Base-by-base conservation (phyloP, 345 rosid genomes). In the Passiflora organensis region DNA sequence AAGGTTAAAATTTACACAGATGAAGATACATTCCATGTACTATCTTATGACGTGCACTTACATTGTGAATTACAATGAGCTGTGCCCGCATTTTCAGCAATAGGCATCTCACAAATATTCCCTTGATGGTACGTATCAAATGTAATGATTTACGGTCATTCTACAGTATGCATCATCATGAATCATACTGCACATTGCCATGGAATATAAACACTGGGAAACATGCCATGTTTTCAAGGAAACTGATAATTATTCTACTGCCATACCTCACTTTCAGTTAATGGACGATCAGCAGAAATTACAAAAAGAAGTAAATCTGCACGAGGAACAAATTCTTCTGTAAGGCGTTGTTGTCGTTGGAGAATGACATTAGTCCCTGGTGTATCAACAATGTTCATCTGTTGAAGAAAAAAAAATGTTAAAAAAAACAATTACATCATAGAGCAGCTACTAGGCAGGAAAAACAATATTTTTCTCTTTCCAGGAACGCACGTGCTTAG, bases 291-390 rank as follows among this genome's bases (percentile, higher is more conserved):
- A 66, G 95, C 95, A 57, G 99, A 93, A 64, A 93, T 80, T 60
- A 93, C 96, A 56, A 89, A 89, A 55, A 93, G 72, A 71, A 93
- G 91, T 76, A 93, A 79, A 80, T 86, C 95, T 18, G 96, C 91
- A 62, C 83, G 91, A 66, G 95, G 96, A 51, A 88, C 85, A 72
- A 88, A 93, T 69, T 93, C 99, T 79, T 93, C 99, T 13, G 99
- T 86, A 15, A 93, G 83, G 47, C 89, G 83, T 51, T 93, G 96
- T 67, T 93, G 96, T 71, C 99, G 78, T 77, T 86, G 91, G 51
- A 93, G 95, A 73, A 93, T 89, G 62, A 89, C 99, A 77, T 93
- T 93, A 53, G 95, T 93, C 60, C 95, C 95, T 28, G 96, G 96
- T 15, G 99, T 88, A 69, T 93, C 94, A 53, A 89, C 95, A 48